Conservation (phyloP, 148 eudicot genomes). For the Diospyros lotus region DNA sequence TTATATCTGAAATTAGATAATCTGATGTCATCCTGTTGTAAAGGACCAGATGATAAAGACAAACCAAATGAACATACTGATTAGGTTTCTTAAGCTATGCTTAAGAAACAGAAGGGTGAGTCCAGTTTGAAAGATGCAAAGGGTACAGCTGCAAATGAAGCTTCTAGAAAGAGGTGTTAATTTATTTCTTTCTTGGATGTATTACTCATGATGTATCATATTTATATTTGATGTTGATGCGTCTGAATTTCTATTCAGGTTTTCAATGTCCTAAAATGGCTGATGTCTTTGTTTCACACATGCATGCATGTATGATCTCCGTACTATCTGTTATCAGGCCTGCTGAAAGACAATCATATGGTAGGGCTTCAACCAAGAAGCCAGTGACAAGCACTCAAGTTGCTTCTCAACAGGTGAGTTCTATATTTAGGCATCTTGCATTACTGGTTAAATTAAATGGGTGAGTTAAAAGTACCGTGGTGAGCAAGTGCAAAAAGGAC, state of each 20-base stretch:
- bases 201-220: constrained; percentile 4
- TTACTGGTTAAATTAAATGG: too few species aligned
- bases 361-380: too few species aligned
- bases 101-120: constrained; percentile 65
- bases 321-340: too few species aligned
- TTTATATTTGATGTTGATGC: not conserved
- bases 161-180: constrained; percentile 73
- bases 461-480: too few species aligned
- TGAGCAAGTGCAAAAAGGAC: too few species aligned
- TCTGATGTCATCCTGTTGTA: constrained; percentile 8
- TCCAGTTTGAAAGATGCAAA: constrained; percentile 40
- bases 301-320: not conserved
- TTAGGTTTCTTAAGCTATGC: constrained; percentile 75
- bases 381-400: too few species aligned
- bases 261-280: not conserved
- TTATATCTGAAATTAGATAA: not conserved
- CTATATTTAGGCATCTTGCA: too few species aligned
- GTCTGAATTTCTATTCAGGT: not conserved
- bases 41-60: constrained; percentile 81
- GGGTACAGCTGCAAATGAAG: constrained; percentile 34
- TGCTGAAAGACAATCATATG: too few species aligned
- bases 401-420: too few species aligned
- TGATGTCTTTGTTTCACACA: not conserved
- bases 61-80: constrained; percentile 74
- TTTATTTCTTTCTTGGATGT: not conserved